Percentiles rank a stretch among this genome's conserved stretches.
These are phyloP conservation scores for Kazachstania sp. DNA, from an alignment of 1,139 yeast species.

Conservation along the genomic window DNA sequence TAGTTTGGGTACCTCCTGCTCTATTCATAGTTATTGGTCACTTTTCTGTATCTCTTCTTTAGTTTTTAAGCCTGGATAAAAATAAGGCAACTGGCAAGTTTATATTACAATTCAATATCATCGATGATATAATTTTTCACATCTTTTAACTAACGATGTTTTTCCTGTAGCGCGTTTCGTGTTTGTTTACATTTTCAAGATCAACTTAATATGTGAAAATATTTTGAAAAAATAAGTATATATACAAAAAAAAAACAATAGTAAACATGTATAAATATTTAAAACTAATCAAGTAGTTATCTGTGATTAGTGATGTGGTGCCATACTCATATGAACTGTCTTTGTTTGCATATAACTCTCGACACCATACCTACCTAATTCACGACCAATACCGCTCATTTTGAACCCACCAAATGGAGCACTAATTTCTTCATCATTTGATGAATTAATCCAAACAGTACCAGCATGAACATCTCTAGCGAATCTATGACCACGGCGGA, in stretches of 20 bases:
- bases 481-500: slow-evolving; percentile 50
- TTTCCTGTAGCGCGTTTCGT: not conserved
- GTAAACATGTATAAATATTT: not conserved
- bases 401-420: slow-evolving; percentile 82
- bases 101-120: no score
- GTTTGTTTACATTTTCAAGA: no score
- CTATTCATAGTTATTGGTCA: not conserved
- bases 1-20: not conserved
- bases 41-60: no score
- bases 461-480: slow-evolving; percentile 68
- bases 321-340: slow-evolving; percentile 59
- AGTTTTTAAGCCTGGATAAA: no score
- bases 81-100: no score
- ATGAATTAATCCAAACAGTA: slow-evolving; percentile 77
- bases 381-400: slow-evolving; percentile 82
- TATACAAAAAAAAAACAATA: no score
- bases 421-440: slow-evolving; percentile 67
- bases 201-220: no score
- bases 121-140: not conserved
- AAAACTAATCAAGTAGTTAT: not conserved
- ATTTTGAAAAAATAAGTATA: no score
- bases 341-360: slow-evolving; percentile 69
- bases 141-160: not conserved
- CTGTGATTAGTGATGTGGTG: slow-evolving; percentile 1
- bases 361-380: slow-evolving; percentile 77